phyloP scores from a whole-genome alignment of 2,329 filamentous ascomycete species.

The Juglanconis juglandina region DNA sequence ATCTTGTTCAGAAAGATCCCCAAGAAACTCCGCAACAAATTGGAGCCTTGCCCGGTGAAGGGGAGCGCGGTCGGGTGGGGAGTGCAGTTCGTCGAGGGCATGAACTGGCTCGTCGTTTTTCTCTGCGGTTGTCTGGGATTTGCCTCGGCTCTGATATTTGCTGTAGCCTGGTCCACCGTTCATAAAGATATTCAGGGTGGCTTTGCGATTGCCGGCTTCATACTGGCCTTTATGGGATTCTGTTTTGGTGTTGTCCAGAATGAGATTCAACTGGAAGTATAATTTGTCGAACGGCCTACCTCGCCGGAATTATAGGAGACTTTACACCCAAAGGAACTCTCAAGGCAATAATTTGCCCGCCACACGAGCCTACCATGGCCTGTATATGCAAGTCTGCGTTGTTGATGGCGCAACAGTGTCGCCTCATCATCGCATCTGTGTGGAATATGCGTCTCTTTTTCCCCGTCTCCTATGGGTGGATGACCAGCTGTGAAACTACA shows the following conservation, averaged over 20 bases:
- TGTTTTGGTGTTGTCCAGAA: constrained; percentile 16
- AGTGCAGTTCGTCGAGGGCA: constrained; percentile 25
- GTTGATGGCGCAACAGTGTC: too few relatives aligned
- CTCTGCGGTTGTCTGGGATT: constrained; percentile 21
- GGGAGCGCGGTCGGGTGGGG: constrained; percentile 27
- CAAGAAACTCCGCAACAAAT: constrained; percentile 24
- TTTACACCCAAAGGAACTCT: too few relatives aligned
- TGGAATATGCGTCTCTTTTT: too few relatives aligned
- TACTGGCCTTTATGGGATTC: constrained; percentile 25
- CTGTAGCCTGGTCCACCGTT: constrained; percentile 22
- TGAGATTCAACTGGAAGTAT: neutral
- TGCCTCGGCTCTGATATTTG: constrained; percentile 20
- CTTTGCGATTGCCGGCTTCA: constrained; percentile 26
- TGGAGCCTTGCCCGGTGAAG: constrained; percentile 22
- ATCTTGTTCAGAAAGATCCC: constrained; percentile 24
- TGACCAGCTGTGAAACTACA: too few relatives aligned
- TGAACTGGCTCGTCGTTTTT: constrained; percentile 23
- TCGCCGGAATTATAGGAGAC: too few relatives aligned
- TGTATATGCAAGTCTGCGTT: too few relatives aligned
- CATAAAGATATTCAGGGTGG: constrained; percentile 25
- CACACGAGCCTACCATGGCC: too few relatives aligned
- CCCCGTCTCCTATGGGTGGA: too few relatives aligned
- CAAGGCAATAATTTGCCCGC: too few relatives aligned
- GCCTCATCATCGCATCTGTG: too few relatives aligned
- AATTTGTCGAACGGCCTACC: neutral